Base-by-base conservation (phyloP, 2,329 filamentous ascomycete genomes). In the Drechslera avenae region DNA sequence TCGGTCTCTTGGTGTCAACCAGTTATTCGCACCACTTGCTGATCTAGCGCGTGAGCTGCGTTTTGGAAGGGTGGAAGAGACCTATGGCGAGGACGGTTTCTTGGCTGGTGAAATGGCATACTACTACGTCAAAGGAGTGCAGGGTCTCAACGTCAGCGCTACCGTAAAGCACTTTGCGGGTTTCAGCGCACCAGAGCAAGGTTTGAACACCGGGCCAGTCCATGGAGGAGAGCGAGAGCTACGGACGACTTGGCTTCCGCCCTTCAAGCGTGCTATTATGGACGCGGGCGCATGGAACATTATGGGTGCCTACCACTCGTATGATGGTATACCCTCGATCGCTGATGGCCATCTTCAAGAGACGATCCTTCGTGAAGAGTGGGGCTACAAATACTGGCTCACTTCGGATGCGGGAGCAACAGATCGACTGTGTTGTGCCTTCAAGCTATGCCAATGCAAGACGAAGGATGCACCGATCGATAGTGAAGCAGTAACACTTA, bases 121-220 rank as follows among this genome's bases (percentile, higher is more conserved):
- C 60, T 76, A 79, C 23, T 82, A 82, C 46, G 77, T 85, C 32
- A 80, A 76, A 42, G 84, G 87, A 17, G 75, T 90, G 2, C 86
- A 91, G 68, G 79, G 79, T 10, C 76, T 79, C 28, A 85, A 85
- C 35, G 87, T 90, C 4, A 85, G 83, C 18, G 83, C 88, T 13
- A 90, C 84, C 71, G 85, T 91, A 39, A 91, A 91, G 75, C 88
- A 91, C 67, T 91, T 87, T 67, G 86, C 85, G 10, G 88, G 82
- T 1, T 90, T 85, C 64, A 87, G 81, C 39, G 77, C 78, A 1
- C 87, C 87, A 0, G 88, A 91, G 62, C 87, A 90, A 67, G 88
- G 88, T 2, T 71, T 91, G 35, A 91, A 91, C 67, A 86, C 84
- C 7, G 86, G 80, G 0, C 81, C 81, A 4, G 80, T 83, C 0